These are phyloP conservation scores for Lepidopterella palustris DNA, from an alignment of 495 filamentous ascomycete genomes.

Conservation along the genomic window DNA sequence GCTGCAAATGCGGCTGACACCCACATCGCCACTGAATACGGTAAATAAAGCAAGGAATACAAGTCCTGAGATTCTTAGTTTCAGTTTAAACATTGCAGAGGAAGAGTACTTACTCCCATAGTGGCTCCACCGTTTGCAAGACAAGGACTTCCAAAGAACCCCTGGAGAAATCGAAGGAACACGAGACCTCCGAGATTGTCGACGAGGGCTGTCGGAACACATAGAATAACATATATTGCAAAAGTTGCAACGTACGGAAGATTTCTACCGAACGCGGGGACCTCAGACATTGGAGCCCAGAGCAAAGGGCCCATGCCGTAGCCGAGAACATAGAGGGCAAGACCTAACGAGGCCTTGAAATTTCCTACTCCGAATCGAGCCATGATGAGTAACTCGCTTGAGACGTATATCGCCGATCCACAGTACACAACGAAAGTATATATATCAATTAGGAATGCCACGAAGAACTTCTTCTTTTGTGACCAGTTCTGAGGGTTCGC, in stretches of 20 bases:
- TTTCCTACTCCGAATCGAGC: slow-evolving; percentile 31
- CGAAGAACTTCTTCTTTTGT: slow-evolving; percentile 34
- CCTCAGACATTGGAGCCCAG: slow-evolving; percentile 27
- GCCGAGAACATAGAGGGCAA: slow-evolving; percentile 37
- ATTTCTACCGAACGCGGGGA: slow-evolving; percentile 34
- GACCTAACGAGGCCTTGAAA: slow-evolving; percentile 33
- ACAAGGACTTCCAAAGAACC: slow-evolving; percentile 20
- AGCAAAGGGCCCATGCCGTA: slow-evolving; percentile 38
- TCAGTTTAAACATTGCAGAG: neutral
- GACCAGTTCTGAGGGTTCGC: slow-evolving; percentile 55
- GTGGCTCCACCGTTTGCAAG: slow-evolving; percentile 27
- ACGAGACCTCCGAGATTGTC: slow-evolving; percentile 34
- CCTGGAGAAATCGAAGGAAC: slow-evolving; percentile 26
- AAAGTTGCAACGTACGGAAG: slow-evolving; percentile 33
- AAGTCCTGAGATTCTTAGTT: slow-evolving; percentile 16
- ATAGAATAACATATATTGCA: slow-evolving; percentile 30
- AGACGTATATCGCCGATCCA: slow-evolving; percentile 29
- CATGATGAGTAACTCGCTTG: slow-evolving; percentile 21
- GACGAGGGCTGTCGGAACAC: slow-evolving; percentile 27
- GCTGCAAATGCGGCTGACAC: slow-evolving; percentile 37
- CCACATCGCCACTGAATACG: slow-evolving; percentile 45
- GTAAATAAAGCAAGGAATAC: slow-evolving; percentile 38
- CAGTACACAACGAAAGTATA: slow-evolving; percentile 33
- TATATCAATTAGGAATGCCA: slow-evolving; percentile 32
- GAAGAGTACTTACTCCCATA: slow-evolving; percentile 19